phyloP scores from a whole-genome alignment of 371 early-diverging fungal species.

The Saksenaea oblongispora region DNA sequence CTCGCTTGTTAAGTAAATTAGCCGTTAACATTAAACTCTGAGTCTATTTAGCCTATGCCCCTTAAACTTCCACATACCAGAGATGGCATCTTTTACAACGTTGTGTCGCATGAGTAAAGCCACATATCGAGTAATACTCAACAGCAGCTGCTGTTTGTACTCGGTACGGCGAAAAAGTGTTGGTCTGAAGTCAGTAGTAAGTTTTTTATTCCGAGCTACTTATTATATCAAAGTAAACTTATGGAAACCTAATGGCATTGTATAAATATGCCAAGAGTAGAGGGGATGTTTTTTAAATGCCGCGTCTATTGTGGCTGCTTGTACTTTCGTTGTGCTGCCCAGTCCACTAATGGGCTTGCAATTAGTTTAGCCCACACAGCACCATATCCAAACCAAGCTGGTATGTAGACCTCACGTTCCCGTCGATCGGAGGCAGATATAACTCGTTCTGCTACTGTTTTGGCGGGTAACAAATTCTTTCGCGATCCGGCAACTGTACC shows the following conservation, averaged over 20 bases:
- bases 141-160: too few species aligned
- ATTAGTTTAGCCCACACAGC: conserved; percentile 58
- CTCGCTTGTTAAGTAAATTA: too few species aligned
- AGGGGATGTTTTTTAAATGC: background rate
- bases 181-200: too few species aligned
- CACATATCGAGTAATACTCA: too few species aligned
- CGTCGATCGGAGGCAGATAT: conserved; percentile 63
- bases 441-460: conserved; percentile 61
- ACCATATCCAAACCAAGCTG: conserved; percentile 56
- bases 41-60: too few species aligned
- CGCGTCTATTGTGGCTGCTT: background rate
- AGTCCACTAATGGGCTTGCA: conserved; percentile 65
- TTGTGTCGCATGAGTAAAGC: too few species aligned
- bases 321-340: conserved; percentile 54
- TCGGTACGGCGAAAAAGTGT: too few species aligned
- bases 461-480: conserved; percentile 62
- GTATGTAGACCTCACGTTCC: conserved; percentile 63
- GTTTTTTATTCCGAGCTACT: background rate
- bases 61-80: too few species aligned
- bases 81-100: too few species aligned
- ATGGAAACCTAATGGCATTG: background rate
- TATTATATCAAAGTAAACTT: background rate
- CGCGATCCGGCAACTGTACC: conserved; percentile 54
- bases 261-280: background rate
- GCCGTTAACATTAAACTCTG: too few species aligned